Evolutionary conservation across 202 grass and related monocot species (phyloP).

Genomic region (Bolboschoenoplectus hybrid): DNA sequence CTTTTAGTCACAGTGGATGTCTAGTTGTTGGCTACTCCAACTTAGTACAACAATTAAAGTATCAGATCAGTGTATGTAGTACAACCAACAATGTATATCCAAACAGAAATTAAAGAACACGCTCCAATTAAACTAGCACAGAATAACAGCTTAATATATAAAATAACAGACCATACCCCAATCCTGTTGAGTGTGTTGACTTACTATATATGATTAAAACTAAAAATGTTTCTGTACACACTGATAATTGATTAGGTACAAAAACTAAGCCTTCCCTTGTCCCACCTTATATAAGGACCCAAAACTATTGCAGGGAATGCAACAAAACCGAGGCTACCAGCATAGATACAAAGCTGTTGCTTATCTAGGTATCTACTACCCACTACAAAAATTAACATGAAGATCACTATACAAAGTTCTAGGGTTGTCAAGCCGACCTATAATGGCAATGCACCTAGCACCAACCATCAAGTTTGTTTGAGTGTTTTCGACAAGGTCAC

Average conservation of each 20-base stretch:
- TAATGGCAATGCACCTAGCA: neutral
- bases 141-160: too few species aligned
- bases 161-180: too few species aligned
- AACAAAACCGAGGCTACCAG: neutral
- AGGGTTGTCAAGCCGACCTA: constrained; percentile 51
- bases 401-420: constrained; percentile 56
- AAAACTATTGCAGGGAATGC: neutral
- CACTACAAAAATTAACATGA: constrained; percentile 33
- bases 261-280: neutral
- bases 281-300: neutral
- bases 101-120: too few species aligned
- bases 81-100: neutral
- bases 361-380: neutral
- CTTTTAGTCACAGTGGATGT: too few species aligned
- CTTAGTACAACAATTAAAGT: neutral
- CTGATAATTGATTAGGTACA: neutral
- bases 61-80: neutral
- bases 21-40: too few species aligned
- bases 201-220: too few species aligned
- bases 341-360: neutral
- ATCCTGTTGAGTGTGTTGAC: neutral
- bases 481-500: constrained; percentile 68
- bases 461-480: constrained; percentile 38
- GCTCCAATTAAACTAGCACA: neutral
- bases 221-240: too few species aligned